Evolutionary conservation across 257 asterid species (phyloP).

Genomic region (Solanum lignicaule): DNA sequence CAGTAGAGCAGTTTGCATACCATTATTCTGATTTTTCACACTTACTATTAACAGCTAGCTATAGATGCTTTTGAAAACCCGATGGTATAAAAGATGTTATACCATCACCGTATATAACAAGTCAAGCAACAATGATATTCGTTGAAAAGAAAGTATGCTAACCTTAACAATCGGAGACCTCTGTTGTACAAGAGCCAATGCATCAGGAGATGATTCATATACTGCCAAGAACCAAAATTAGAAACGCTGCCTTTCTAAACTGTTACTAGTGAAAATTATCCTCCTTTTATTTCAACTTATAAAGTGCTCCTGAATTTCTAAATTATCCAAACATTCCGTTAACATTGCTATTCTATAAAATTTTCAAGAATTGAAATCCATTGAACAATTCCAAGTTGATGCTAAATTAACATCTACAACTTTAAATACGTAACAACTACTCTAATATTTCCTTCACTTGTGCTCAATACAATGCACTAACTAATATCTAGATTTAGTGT

Average conservation of each 20-base stretch:
- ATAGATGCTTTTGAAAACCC: neutral
- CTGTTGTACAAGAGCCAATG: conserved; percentile 71
- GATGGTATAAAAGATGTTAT: neutral
- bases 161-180: conserved; percentile 95
- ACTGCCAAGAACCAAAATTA: conserved; percentile 34
- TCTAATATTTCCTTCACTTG: neutral
- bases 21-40: neutral
- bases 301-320: neutral
- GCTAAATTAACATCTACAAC: neutral
- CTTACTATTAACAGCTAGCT: neutral
- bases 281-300: neutral
- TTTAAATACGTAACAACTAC: neutral
- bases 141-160: neutral
- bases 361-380: neutral
- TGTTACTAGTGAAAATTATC: neutral
- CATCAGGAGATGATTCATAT: conserved; percentile 47
- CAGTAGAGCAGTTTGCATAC: neutral
- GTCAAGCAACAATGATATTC: neutral
- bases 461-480: neutral
- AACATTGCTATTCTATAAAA: neutral
- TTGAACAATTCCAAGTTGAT: neutral
- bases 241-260: neutral
- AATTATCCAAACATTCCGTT: neutral
- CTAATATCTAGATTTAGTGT: neutral
- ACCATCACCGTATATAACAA: neutral